Evolutionary conservation across 2,329 filamentous ascomycete species (phyloP).

Genomic region (Fonsecaea pedrosoi): DNA sequence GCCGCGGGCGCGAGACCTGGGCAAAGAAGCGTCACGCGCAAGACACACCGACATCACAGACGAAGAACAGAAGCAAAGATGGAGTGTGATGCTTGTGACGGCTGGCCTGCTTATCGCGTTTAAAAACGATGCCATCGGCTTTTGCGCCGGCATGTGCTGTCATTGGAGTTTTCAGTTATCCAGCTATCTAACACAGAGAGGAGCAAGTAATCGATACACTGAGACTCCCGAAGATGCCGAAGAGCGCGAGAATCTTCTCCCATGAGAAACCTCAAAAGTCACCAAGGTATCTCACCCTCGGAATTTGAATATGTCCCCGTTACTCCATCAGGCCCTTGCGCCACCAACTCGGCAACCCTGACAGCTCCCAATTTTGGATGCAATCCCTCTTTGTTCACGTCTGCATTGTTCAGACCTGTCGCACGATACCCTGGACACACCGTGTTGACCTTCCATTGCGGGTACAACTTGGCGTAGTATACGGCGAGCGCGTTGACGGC

Average conservation of each 20-base stretch:
- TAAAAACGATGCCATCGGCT: slow-evolving; percentile 87
- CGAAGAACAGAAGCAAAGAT: slow-evolving; percentile 72
- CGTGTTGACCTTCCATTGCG: slow-evolving; percentile 36
- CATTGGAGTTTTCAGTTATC: slow-evolving; percentile 69
- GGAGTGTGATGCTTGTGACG: slow-evolving; percentile 90
- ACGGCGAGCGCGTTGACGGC: slow-evolving; percentile 36
- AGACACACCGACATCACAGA: slow-evolving; percentile 25
- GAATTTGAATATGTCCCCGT: slow-evolving; percentile 35
- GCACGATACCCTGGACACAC: slow-evolving; percentile 37
- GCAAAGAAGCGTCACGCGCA: slow-evolving; percentile 44
- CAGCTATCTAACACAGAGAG: slow-evolving; percentile 13
- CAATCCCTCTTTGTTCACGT: slow-evolving; percentile 31
- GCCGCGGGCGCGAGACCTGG: slow-evolving; percentile 67
- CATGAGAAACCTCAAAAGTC: slow-evolving; percentile 12
- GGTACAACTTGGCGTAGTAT: slow-evolving; percentile 35
- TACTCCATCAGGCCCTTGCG: slow-evolving; percentile 31
- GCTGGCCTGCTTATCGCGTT: slow-evolving; percentile 82
- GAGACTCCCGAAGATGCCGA: slow-evolving; percentile 5
- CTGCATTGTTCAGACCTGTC: slow-evolving; percentile 27
- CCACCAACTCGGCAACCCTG: slow-evolving; percentile 35
- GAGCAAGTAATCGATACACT: slow-evolving; percentile 8
- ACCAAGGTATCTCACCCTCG: slow-evolving; percentile 36
- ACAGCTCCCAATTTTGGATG: slow-evolving; percentile 35
- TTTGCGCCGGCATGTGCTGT: slow-evolving; percentile 80
- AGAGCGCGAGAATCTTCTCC: slow-evolving; percentile 31